Evolutionary conservation across 2,329 filamentous ascomycete species (phyloP), one percentile per base, ranked within the genome.

Genomic region (Trichophaea hybrida): DNA sequence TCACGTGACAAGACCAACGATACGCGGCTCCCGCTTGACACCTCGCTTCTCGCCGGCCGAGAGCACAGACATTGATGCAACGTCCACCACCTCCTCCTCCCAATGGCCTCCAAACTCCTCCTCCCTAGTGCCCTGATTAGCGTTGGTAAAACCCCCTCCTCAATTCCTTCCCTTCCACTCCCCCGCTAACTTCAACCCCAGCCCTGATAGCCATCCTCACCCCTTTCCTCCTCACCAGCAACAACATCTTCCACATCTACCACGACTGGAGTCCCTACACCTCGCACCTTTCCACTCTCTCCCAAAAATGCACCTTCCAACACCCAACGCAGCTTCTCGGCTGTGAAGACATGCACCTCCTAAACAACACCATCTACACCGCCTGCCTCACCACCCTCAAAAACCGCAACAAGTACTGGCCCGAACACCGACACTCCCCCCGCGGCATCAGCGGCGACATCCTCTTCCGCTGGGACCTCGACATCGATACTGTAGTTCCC

Each of bases 311-410:
- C 57, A 6, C 35, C 5, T 10, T 34, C n/a, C 57, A 59, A 6
- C 64, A 66, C 52, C 13, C 55, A 33, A 48, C 57, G 37, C 50
- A 52, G n/a, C 57, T 66, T 24, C 24, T 55, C 5, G 61, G 61
- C 24, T 66, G 64, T 49, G 63, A 65, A 34, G 59, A 61, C 55
- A 64, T 66, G 50, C 40, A 63, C 24, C 61, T 66, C 44, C 43
- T 59, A 55, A 34, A 24, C 31, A 35, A 38, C n/a, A 62, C 57
- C 37, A 62, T 66, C 1, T 66, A 64, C 55, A 31, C 63, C 7
- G 58, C 51, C 24, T 66, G 64, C 24, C 31, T 59, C 4, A 56
- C 44, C 13, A 33, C 37, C 35, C 49, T 37, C 13, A 24, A 32
- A 3, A 63, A 64, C 55, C 61, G 59, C 15, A 31, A 48, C 6